A percentile compares a stretch with the other conserved stretches of the same genome.
These are phyloP conservation scores for Podaxis rugospora DNA, from an alignment of 768 basidiomycete species.

Conservation along the genomic window DNA sequence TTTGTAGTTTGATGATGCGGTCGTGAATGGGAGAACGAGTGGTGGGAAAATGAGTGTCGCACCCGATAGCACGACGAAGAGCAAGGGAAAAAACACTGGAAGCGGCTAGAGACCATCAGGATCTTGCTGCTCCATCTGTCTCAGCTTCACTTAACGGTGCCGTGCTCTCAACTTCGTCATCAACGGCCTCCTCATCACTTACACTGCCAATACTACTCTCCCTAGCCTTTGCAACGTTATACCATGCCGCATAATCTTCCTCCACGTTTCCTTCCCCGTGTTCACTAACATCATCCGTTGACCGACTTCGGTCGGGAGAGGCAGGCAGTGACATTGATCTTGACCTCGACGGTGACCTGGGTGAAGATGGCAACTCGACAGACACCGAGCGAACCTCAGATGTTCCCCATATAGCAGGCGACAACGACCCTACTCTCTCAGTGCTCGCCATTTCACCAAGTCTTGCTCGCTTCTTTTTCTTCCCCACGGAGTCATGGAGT, in stretches of 20 bases:
- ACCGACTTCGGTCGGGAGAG: not conserved
- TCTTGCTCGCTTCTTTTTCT: constrained; percentile 2
- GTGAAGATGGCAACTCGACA: not conserved
- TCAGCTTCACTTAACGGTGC: not conserved
- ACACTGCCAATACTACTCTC: not conserved
- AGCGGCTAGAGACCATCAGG: not conserved
- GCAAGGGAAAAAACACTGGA: not conserved
- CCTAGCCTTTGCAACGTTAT: not conserved
- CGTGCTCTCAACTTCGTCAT: not conserved
- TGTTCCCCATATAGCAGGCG: constrained; percentile 1
- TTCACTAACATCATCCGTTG: not conserved
- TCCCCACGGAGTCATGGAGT: not conserved
- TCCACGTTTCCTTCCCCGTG: not conserved
- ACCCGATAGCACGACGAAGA: not conserved
- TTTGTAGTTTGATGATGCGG: not conserved
- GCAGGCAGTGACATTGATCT: not conserved
- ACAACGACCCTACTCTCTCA: constrained; percentile 1
- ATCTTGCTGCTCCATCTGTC: not conserved
- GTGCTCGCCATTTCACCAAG: not conserved
- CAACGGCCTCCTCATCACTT: not conserved
- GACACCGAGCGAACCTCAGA: not conserved
- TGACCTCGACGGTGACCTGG: not conserved
- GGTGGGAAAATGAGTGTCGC: not conserved
- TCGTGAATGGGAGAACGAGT: not conserved
- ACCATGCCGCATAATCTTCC: not conserved